Evolutionary conservation across 345 rosid genomes (phyloP), one percentile per base, ranked within the genome.

Genomic region (Excoecaria cochinchinensis): DNA sequence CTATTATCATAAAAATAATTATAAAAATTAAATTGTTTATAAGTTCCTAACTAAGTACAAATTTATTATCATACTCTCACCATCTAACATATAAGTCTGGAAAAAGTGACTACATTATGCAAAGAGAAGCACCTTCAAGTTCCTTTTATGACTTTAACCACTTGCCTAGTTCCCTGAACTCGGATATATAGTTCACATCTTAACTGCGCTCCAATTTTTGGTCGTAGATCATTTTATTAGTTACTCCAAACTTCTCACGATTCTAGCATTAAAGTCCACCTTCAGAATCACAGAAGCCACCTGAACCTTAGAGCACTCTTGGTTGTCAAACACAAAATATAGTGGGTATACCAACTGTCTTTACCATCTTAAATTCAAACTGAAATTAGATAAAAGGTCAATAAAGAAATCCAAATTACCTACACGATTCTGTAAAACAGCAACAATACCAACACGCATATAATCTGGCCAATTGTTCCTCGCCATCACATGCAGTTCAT

Each of bases 381-480:
- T 22, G 44, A 72, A 72, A 42, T 44, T 46, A 72, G 53, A 25
- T 25, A 60, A 60, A 50, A 73, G 17, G 70, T 50, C 3, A 61
- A 63, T 6, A 17, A n/a, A 13, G 21, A 1, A 5, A 21, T 19
- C 0, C 7, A 65, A 15, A 25, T 36, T 84, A 92, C 97, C 97
- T 69, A 95, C 93, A 22, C 94, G 94, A 70, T 90, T 95, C 72
- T 92, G 99, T 76, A 95, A 83, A 77, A 95, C 88, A 70, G 90
- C 89, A 22, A 87, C 87, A 79, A 92, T 79, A 72, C 99, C 99
- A 22, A 74, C 78, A 76, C 85, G 84, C 81, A 92, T 84, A 74
- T 89, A 77, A 69, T 82, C 82, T 47, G 92, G 81, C 97, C 98
- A 95, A 66, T 66, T 83, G 78, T 61, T 77, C 69, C 82, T 81